Conservation (phyloP, 169 alveolate genomes). For the Eimeria necatrix region DNA sequence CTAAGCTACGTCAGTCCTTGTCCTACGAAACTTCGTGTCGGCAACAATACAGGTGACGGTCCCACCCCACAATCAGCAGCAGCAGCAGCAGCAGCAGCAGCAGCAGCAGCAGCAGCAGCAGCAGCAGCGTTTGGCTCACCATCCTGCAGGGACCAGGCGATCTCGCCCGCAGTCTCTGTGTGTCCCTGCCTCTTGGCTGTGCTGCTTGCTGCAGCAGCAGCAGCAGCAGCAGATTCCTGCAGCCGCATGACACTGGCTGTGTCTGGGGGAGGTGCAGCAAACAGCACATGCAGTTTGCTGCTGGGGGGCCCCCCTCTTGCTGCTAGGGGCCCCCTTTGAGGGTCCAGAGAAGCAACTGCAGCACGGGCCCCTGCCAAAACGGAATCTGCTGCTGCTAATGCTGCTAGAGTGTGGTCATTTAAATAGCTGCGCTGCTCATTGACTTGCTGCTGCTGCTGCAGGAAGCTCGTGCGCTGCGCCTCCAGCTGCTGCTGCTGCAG, state of each 20-base stretch:
- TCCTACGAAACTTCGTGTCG: too few relatives aligned
- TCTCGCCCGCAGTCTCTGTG: constrained; percentile 15
- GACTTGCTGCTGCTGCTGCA: constrained; percentile 50
- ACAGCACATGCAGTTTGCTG: neutral
- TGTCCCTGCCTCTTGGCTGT: neutral
- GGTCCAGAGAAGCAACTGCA: constrained; percentile 7
- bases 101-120: constrained; percentile 27
- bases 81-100: neutral
- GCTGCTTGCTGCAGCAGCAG: constrained; percentile 46
- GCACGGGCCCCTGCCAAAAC: constrained; percentile 31
- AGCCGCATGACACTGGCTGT: neutral
- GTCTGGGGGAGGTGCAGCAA: constrained; percentile 10
- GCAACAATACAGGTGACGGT: too few relatives aligned
- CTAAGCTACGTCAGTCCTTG: too few relatives aligned
- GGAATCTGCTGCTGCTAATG: constrained; percentile 15
- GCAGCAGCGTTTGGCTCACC: constrained; percentile 20
- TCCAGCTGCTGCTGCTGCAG: constrained; percentile 65
- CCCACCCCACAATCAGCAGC: too few relatives aligned
- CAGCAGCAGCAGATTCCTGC: constrained; percentile 10
- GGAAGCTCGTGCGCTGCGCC: neutral
- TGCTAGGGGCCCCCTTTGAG: neutral
- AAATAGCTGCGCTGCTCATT: constrained; percentile 35
- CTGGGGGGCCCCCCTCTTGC: neutral
- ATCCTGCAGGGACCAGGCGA: constrained; percentile 18
- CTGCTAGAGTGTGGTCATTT: neutral